A percentile compares a stretch with the other conserved stretches of the same genome.
phyloP scores from a whole-genome alignment of 2,329 filamentous ascomycete species.

The Calonectria pteridis region DNA sequence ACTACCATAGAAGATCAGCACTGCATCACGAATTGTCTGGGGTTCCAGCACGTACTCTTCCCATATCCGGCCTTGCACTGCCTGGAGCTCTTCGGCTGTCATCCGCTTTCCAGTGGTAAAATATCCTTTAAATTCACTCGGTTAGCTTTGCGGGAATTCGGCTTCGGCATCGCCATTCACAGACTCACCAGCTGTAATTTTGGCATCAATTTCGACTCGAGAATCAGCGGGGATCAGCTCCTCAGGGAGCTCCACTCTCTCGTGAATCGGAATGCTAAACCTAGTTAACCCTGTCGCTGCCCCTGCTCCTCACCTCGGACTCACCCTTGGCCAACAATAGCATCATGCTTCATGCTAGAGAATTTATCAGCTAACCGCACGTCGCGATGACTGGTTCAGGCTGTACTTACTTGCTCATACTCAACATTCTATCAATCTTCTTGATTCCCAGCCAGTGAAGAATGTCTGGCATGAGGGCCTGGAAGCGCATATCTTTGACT shows the following conservation, averaged over 20 bases:
- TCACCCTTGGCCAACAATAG: slow-evolving; percentile 85
- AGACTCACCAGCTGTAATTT: slow-evolving; percentile 89
- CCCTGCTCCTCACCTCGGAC: slow-evolving; percentile 37
- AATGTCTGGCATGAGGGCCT: slow-evolving; percentile 97
- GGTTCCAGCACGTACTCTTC: slow-evolving; percentile 71
- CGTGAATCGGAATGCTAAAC: slow-evolving; percentile 81
- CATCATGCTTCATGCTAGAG: slow-evolving; percentile 87
- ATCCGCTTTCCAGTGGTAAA: slow-evolving; percentile 92
- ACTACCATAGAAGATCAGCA: slow-evolving; percentile 47
- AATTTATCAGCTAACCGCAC: slow-evolving; percentile 48
- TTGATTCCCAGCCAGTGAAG: slow-evolving; percentile 98
- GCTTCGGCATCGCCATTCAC: slow-evolving; percentile 4
- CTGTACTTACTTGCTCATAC: slow-evolving; percentile 90
- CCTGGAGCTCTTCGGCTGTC: slow-evolving; percentile 86
- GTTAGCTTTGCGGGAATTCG: slow-evolving; percentile 37
- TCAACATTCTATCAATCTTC: slow-evolving; percentile 98
- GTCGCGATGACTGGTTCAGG: slow-evolving; percentile 18
- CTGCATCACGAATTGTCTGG: slow-evolving; percentile 25
- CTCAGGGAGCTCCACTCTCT: slow-evolving; percentile 92
- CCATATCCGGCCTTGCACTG: slow-evolving; percentile 92
- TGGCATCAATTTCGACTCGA: slow-evolving; percentile 98
- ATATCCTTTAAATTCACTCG: slow-evolving; percentile 61
- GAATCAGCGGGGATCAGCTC: slow-evolving; percentile 95
- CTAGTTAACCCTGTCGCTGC: slow-evolving; percentile 25
- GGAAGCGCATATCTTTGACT: slow-evolving; percentile 97